Conservation (phyloP, 768 basidiomycete genomes). For the Boletus huronensis region DNA sequence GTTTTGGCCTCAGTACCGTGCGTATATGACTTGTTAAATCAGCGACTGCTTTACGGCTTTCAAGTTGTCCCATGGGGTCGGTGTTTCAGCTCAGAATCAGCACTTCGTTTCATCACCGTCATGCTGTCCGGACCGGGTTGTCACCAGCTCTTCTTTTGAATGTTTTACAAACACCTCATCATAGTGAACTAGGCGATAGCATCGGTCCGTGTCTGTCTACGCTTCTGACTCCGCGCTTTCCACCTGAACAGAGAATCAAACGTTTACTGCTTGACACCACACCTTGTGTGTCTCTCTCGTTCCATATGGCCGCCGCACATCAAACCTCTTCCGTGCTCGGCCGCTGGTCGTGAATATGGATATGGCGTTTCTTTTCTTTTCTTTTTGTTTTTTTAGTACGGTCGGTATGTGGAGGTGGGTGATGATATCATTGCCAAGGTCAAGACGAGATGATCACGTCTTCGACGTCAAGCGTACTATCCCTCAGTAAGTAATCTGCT, state of each 20-base stretch:
- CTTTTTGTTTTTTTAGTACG: too few relatives aligned
- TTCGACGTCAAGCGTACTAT: too few relatives aligned
- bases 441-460: neutral
- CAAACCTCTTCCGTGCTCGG: neutral
- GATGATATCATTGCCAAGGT: neutral
- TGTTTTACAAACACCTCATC: neutral
- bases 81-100: too few relatives aligned
- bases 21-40: too few relatives aligned
- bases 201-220: neutral
- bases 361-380: neutral
- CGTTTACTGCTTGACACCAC: neutral
- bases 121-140: neutral
- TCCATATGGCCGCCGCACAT: neutral
- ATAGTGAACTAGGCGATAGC: neutral
- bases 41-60: neutral
- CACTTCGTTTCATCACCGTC: neutral
- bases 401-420: neutral
- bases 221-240: neutral
- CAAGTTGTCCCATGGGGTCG: neutral
- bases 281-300: neutral
- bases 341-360: neutral
- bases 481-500: too few relatives aligned
- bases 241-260: neutral
- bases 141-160: too few relatives aligned
- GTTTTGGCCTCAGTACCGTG: neutral